Conservation (phyloP, 2,329 filamentous ascomycete species). For the Aspergillus floridensis region DNA sequence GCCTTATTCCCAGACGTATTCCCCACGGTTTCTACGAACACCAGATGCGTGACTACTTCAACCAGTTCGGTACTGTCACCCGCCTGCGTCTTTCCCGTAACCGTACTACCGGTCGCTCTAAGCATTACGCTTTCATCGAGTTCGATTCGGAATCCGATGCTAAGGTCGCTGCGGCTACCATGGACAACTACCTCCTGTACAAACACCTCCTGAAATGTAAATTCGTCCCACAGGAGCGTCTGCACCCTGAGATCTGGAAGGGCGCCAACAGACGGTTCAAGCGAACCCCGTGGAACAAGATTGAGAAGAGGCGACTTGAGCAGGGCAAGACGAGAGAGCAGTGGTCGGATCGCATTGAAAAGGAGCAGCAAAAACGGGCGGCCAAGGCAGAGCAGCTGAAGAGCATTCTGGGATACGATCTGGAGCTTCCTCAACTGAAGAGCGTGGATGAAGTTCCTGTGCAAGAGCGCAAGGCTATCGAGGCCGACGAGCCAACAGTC, state of each 20-base stretch:
- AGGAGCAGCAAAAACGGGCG: slow-evolving; percentile 68
- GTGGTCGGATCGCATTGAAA: slow-evolving; percentile 75
- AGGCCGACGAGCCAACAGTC: slow-evolving; percentile 27
- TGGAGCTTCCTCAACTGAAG: slow-evolving; percentile 71
- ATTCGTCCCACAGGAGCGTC: slow-evolving; percentile 69
- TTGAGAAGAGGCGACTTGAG: slow-evolving; percentile 72
- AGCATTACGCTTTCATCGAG: slow-evolving; percentile 94
- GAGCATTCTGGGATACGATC: slow-evolving; percentile 75
- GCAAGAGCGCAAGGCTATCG: slow-evolving; percentile 36
- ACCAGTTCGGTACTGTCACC: slow-evolving; percentile 82
- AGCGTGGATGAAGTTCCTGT: slow-evolving; percentile 54
- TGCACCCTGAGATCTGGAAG: slow-evolving; percentile 82
- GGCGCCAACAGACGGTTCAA: slow-evolving; percentile 90
- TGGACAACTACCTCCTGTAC: slow-evolving; percentile 97
- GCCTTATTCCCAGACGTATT: slow-evolving; percentile 57
- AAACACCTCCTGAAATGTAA: slow-evolving; percentile 90
- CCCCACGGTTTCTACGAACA: slow-evolving; percentile 97
- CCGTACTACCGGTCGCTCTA: slow-evolving; percentile 83
- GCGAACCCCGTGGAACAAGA: slow-evolving; percentile 79
- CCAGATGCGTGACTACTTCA: slow-evolving; percentile 90
- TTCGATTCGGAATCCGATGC: slow-evolving; percentile 77
- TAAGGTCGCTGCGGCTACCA: slow-evolving; percentile 87
- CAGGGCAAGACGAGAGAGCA: slow-evolving; percentile 68
- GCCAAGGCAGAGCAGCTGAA: slow-evolving; percentile 72
- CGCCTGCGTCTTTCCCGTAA: slow-evolving; percentile 83